Conservation (phyloP, 2,329 filamentous ascomycete genomes). For the Dactylonectria estremocensis region DNA sequence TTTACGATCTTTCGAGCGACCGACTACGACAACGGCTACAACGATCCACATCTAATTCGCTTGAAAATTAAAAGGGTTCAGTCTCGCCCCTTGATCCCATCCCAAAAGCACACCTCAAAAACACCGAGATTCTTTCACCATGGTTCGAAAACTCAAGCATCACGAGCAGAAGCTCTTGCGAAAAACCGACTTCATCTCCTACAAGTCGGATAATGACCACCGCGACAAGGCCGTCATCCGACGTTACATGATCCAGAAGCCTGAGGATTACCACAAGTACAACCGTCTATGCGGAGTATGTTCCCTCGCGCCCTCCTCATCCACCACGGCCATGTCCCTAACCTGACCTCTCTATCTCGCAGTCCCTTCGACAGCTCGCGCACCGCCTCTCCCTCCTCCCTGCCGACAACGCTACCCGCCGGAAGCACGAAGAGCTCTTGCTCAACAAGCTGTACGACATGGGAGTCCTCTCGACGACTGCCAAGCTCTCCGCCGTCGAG, state of each 20-base stretch:
- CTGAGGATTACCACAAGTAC: constrained; percentile 83
- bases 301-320: constrained; percentile 50
- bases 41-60: not conserved
- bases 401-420: constrained; percentile 81
- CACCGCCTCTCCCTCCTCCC: constrained; percentile 90
- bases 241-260: constrained; percentile 92
- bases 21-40: not conserved
- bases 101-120: not conserved
- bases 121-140: constrained; percentile 59
- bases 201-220: constrained; percentile 90
- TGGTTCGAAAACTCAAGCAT: constrained; percentile 97
- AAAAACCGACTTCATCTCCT: constrained; percentile 93
- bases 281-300: constrained; percentile 78
- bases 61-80: not conserved
- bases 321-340: not conserved
- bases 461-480: constrained; percentile 83
- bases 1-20: not conserved
- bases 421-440: constrained; percentile 88
- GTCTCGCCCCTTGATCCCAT: not conserved
- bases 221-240: constrained; percentile 85
- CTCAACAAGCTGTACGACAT: constrained; percentile 95
- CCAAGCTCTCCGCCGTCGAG: constrained; percentile 88
- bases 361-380: constrained; percentile 90
- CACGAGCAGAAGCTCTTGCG: constrained; percentile 98
- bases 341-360: constrained; percentile 27